Evolutionary conservation across 768 basidiomycete species (phyloP), one percentile per base, ranked within the genome.

Genomic region (Auricularia auricula-judae): DNA sequence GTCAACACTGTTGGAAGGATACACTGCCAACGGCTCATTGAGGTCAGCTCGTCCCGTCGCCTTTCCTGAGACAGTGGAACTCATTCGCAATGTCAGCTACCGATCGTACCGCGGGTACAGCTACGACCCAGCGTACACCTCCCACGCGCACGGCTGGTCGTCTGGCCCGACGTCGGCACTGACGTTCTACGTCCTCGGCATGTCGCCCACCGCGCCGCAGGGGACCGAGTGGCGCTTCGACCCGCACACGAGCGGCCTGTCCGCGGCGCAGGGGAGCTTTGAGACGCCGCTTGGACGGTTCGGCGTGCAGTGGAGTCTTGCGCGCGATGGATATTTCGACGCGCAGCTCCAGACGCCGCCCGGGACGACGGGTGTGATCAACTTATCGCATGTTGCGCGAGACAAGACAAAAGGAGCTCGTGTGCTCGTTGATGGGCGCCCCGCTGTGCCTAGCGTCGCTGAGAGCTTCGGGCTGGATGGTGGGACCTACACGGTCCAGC

Each of bases 141-240:
- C 81, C 18, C 83, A 84, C 68, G 73, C 82, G 1, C 84, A 85
- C 67, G 83, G 83, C 3, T 85, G 84, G 84, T 82, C 80, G 64
- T 74, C 82, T 0, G 84, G 83, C 0, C 81, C 84, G 0, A 85
- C 84, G 0, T 80, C 81, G 4, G 82, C 83, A 3, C 72, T 84
- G 12, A 83, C 83, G 1, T 81, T 80, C 71, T 84, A 83, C 69
- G 77, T 84, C 36, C 76, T 83, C 11, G 84, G 84, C 18, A 73
- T 85, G 8, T 76, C 74, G 12, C 74, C 84, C 29, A 81, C 80
- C 0, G 71, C 79, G 3, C 77, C 79, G 0, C 76, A 80, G 67
- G 84, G 84, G 1, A 61, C 66, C 16, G 76, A 76, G 0, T 85
- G 83, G 83, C 66, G 70, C 0, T 64, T 85, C 23, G 76, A 76